These are phyloP conservation scores for Mycogone perniciosa DNA, from an alignment of 2,329 filamentous ascomycete genomes.

Conservation along the genomic window DNA sequence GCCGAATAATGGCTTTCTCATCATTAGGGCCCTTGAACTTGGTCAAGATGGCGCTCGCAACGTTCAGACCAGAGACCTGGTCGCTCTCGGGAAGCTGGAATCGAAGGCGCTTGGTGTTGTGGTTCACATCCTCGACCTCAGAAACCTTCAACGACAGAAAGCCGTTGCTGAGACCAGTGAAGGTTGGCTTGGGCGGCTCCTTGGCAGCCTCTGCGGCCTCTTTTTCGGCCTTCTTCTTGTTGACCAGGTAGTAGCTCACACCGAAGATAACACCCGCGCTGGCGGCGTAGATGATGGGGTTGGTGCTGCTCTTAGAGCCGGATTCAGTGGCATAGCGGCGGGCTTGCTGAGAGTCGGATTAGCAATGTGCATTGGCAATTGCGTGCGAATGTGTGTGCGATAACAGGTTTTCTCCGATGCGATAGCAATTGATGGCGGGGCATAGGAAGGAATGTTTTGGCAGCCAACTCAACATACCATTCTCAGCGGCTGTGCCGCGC, in stretches of 20 bases:
- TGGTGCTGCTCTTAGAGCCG: slow-evolving; percentile 46
- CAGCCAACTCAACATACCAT: slow-evolving; percentile 44
- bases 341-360: slow-evolving; percentile 29
- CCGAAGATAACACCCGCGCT: slow-evolving; percentile 50
- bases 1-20: slow-evolving; percentile 80
- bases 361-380: slow-evolving; percentile 2
- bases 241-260: slow-evolving; percentile 51
- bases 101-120: slow-evolving; percentile 90
- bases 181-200: slow-evolving; percentile 42
- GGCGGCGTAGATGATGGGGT: slow-evolving; percentile 54
- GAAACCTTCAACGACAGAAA: slow-evolving; percentile 78
- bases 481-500: slow-evolving; percentile 58
- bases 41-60: slow-evolving; percentile 84
- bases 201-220: slow-evolving; percentile 38
- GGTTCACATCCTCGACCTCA: slow-evolving; percentile 72
- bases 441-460: not conserved
- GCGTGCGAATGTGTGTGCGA: not conserved
- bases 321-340: slow-evolving; percentile 64
- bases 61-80: slow-evolving; percentile 71
- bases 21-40: slow-evolving; percentile 81
- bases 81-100: slow-evolving; percentile 83
- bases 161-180: slow-evolving; percentile 84
- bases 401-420: too few relatives aligned
- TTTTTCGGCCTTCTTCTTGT: slow-evolving; percentile 52
- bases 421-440: not conserved